Conservation (phyloP, 192 early-diverging fungal genomes). For the Mortierella alpina region DNA sequence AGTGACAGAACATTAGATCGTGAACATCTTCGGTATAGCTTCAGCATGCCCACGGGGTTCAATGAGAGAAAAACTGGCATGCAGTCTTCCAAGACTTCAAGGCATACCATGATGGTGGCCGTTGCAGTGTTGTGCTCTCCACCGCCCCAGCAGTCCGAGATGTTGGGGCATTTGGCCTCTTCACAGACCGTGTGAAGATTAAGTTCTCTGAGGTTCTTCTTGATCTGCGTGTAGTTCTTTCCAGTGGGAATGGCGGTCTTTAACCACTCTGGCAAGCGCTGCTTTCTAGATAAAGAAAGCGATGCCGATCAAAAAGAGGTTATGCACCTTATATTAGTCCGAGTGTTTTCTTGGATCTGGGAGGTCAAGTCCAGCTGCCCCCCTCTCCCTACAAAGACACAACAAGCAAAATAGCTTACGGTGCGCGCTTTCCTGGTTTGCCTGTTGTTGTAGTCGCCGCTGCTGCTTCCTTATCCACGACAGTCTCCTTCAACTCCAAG, state of each 20-base stretch:
- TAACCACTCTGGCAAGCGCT: constrained; percentile 90
- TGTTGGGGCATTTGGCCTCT: constrained; percentile 97
- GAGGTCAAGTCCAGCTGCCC: background rate
- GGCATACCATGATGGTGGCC: constrained; percentile 89
- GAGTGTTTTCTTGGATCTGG: background rate
- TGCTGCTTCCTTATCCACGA: constrained; percentile 52
- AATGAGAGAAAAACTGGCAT: background rate
- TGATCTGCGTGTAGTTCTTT: constrained; percentile 82
- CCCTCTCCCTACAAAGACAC: background rate
- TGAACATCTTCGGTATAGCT: background rate
- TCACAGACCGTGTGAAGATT: constrained; percentile 98
- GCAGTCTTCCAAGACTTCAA: constrained; percentile 1
- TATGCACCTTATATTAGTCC: background rate
- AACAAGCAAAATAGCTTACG: constrained; percentile 19
- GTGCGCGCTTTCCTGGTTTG: constrained; percentile 39
- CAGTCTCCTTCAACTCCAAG: constrained; percentile 67
- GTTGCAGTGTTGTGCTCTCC: constrained; percentile 95
- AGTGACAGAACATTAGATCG: constrained; percentile 9
- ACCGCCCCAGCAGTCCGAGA: constrained; percentile 99
- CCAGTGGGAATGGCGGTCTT: constrained; percentile 93
- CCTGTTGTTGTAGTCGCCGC: constrained; percentile 19
- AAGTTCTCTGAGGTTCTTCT: constrained; percentile 93
- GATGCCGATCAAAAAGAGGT: background rate
- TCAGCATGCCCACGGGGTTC: background rate
- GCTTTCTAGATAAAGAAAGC: constrained; percentile 45